Base-by-base conservation (phyloP, 768 basidiomycete genomes). In the Porphyrellus cyaneotinctus region DNA sequence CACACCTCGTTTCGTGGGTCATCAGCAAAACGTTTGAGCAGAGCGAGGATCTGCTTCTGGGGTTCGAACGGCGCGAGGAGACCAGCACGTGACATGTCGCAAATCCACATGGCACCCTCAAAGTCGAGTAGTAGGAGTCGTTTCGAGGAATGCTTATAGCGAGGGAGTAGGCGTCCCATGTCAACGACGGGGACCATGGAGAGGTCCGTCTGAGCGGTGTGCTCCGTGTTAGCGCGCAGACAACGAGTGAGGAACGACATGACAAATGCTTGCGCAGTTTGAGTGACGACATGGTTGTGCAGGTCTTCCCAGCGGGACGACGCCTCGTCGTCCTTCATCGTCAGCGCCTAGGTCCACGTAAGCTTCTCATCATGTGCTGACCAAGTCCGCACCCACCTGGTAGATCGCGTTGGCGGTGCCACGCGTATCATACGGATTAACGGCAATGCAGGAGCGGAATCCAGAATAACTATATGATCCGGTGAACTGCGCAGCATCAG, bases 401-500 rank as follows among this genome's bases (percentile, higher is more conserved):
- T 82, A 57, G 58, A 94, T 92, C 3, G 91, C 91, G 26, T 83
- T 75, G 0, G 92, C 88, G 2, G 92, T 92, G n/a, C 84, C 86
- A 26, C 88, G 80, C 35, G 80, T 80, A 59, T 91, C 89, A 81
- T 88, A 93, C 1, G 91, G 91, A 64, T 93, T 93, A 66, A 93
- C 77, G 13, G 87, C 84, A 42, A 93, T 88, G 58, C 90, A 93
- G 13, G 86, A 88, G 36, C 91, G 75, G 73, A 94, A 94, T 14
- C 91, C 91, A 43, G 84, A 86, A 63, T 90, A 91, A 59, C 83
- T 87, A 64, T 93, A 93, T 6, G 84, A 84, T 12, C 91, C 92
- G 0, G 91, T 88, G 65, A 94, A 94, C 83, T 90, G 58, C 13
- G 22, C 30, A 13, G 8, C 11, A 53, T 52, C 35, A 46, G 20